Percentiles rank a stretch among this genome's conserved stretches.
phyloP scores from a whole-genome alignment of 352 stramenopile genomes.

The Thraustochytrium sp. region DNA sequence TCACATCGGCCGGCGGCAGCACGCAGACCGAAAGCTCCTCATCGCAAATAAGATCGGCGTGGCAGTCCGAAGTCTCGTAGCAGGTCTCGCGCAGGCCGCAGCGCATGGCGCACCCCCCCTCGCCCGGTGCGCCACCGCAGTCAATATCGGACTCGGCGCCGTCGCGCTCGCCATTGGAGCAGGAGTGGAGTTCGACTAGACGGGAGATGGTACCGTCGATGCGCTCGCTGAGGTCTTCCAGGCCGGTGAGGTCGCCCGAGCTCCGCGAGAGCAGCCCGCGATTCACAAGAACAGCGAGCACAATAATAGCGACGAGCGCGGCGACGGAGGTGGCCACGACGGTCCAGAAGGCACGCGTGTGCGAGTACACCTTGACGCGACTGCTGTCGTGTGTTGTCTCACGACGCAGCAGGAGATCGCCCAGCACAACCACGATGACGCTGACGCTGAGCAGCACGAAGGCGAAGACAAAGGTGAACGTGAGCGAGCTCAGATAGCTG shows the following conservation, averaged over 20 bases:
- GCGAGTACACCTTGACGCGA: neutral
- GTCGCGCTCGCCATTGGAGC: slow-evolving; percentile 44
- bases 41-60: slow-evolving; percentile 5
- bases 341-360: neutral
- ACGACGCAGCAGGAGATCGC: neutral
- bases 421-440: neutral
- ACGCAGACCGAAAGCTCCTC: neutral
- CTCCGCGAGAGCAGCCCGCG: neutral
- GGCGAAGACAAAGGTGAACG: neutral
- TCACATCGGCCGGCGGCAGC: neutral
- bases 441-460: neutral
- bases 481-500: neutral
- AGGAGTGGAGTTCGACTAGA: neutral
- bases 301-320: neutral
- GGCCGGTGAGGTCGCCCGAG: neutral
- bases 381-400: neutral
- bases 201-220: neutral
- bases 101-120: neutral
- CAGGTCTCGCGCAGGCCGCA: neutral
- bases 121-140: slow-evolving; percentile 36
- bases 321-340: neutral
- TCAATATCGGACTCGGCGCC: slow-evolving; percentile 50
- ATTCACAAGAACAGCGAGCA: neutral
- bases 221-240: neutral
- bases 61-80: slow-evolving; percentile 4